Evolutionary conservation across 257 asterid genomes (phyloP), one percentile per base, ranked within the genome.

Genomic region (Haberlea rhodopensis): DNA sequence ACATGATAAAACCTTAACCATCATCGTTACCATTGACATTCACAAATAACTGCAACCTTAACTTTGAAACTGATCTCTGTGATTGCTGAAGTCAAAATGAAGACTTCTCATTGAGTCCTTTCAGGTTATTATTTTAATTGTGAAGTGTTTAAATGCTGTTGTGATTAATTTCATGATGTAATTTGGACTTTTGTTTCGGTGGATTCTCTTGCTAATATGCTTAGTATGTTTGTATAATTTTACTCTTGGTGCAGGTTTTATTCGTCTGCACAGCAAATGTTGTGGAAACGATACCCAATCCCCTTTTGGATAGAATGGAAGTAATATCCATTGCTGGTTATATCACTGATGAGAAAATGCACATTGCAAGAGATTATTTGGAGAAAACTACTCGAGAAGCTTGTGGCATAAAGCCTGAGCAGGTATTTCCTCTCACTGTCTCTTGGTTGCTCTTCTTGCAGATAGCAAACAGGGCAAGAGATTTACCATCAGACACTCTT

Each of bases 291-390:
- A 90, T 94, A 78, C 97, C 99, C 32, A 83, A 73, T 80, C 99
- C 99, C 37, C 91, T 90, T 55, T 77, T 94, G 82, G 99, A 94
- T 74, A 86, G 99, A 81, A 94, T 94, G 99, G 99, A 94, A 77
- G 95, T 90, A 63, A 87, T 94, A 60, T 78, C 97, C 56, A 86
- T 94, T 67, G 99, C 97, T 43, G 99, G 99, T 70, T 94, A 94
- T 68, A 94, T 94, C 57, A 83, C 95, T 21, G 99, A 94, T 69
- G 99, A 94, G 89, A 90, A 94, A 79, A 76, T 87, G 95, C 99
- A 90, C 82, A 94, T 94, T 71, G 97, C 99, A 18, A 78, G 95
- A 69, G 97, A 87, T 77, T 94, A 90, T 81, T 82, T 94, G 78
- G 99, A 90, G 88, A 94, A 87, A 78, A 45, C 79, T 24, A 90